phyloP scores from a whole-genome alignment of 805 yeast genomes.

The Priceomyces fermenticarens region DNA sequence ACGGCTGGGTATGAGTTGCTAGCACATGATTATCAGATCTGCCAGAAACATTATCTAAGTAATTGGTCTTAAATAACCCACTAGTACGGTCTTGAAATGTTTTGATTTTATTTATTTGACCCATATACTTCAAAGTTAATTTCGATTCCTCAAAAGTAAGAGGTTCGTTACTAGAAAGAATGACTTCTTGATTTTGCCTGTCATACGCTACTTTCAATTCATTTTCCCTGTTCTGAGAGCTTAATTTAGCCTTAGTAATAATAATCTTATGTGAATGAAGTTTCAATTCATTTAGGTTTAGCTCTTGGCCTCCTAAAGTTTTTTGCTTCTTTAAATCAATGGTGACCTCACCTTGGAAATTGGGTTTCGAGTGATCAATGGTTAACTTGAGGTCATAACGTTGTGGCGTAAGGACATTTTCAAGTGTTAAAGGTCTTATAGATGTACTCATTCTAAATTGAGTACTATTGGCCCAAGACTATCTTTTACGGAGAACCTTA shows the following conservation, averaged over 20 bases:
- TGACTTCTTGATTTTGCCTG: slow-evolving; percentile 37
- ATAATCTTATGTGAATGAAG: slow-evolving; percentile 43
- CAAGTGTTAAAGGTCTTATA: slow-evolving; percentile 5
- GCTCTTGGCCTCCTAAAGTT: slow-evolving; percentile 8
- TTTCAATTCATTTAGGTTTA: slow-evolving; percentile 16
- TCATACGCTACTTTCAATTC: slow-evolving; percentile 32
- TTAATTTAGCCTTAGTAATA: slow-evolving; percentile 30
- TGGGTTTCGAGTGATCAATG: slow-evolving; percentile 44
- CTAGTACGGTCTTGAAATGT: slow-evolving; percentile 55
- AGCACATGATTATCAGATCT: slow-evolving; percentile 49
- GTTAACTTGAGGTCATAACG: slow-evolving; percentile 36
- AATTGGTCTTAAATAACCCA: slow-evolving; percentile 70
- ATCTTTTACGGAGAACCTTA: neutral
- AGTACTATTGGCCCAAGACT: neutral
- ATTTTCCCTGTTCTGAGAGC: slow-evolving; percentile 8
- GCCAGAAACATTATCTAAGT: slow-evolving; percentile 49
- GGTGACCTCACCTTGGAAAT: slow-evolving; percentile 42
- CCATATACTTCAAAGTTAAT: slow-evolving; percentile 41
- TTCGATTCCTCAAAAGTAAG: slow-evolving; percentile 5
- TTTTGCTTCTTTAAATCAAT: slow-evolving; percentile 28
- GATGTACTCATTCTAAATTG: neutral
- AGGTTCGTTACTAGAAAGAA: slow-evolving; percentile 19
- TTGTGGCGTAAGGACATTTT: slow-evolving; percentile 27
- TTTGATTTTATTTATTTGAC: slow-evolving; percentile 47
- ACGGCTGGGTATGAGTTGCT: slow-evolving; percentile 74